Conservation (phyloP, 176 grass and related monocot species). For the Phoenix dactylifera region DNA sequence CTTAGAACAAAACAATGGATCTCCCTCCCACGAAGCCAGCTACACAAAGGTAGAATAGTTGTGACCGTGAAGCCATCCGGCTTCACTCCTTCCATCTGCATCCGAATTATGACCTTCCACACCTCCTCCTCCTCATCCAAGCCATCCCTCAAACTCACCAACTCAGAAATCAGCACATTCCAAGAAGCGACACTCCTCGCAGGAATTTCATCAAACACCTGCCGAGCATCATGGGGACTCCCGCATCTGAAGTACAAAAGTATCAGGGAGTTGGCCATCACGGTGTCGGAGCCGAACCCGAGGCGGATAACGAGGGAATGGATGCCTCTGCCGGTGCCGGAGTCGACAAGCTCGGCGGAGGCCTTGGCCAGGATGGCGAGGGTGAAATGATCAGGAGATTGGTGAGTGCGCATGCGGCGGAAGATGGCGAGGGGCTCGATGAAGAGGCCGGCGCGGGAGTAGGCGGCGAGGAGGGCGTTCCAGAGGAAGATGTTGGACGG, state of each 20-base stretch:
- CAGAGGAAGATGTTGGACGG: neutral
- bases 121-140: neutral
- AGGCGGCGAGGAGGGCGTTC: slow-evolving; percentile 9
- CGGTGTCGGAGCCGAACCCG: slow-evolving; percentile 1
- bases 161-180: slow-evolving; percentile 44
- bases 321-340: neutral
- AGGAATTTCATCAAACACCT: slow-evolving; percentile 75
- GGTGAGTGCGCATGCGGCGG: neutral
- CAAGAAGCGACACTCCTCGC: slow-evolving; percentile 36
- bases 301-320: slow-evolving; percentile 8
- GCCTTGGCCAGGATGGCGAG: slow-evolving; percentile 17
- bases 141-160: neutral
- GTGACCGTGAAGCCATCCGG: slow-evolving; percentile 52
- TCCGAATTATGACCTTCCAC: slow-evolving; percentile 24
- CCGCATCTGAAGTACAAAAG: slow-evolving; percentile 10
- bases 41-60: slow-evolving; percentile 18
- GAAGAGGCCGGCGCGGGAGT: slow-evolving; percentile 12
- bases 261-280: slow-evolving; percentile 8
- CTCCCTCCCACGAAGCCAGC: slow-evolving; percentile 25
- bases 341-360: slow-evolving; percentile 4
- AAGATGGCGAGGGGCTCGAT: neutral
- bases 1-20: slow-evolving; percentile 43
- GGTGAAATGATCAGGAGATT: slow-evolving; percentile 7
- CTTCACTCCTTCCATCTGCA: slow-evolving; percentile 30
- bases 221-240: slow-evolving; percentile 4